Base-by-base conservation (phyloP, 306 rosid genomes). In the Acacia confusa region DNA sequence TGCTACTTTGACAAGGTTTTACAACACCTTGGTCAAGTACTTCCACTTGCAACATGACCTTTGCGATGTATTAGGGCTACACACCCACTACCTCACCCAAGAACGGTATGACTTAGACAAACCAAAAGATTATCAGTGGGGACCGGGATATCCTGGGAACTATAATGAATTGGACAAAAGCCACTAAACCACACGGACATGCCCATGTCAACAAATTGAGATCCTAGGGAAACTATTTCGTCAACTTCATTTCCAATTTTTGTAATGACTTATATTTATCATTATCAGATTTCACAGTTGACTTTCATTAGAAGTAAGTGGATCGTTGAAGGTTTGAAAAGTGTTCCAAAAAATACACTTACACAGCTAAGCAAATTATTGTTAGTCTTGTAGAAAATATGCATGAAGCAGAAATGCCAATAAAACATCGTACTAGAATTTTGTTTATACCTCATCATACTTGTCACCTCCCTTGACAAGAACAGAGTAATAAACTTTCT, bases 391-490 rank as follows among this genome's bases (percentile, higher is more conserved):
- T 65, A 20, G 32, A 19, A 52, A 43, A 32, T 43, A 78, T 71
- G 50, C 22, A 68, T 55, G 55, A 36, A 41, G 44, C 25, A 76
- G 61, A 50, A 74, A 68, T 43, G 10, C 50, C 36, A 52, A 69
- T 71, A 67, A 68, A 53, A 36, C 55, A 76, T 0, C 24, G 24
- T 76, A 50, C 50, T 25, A 34, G 67, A 27, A 30, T 43, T 65
- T 57, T 76, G 50, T 69, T 41, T 78, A 30, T 91, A 91, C 95
- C 95, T 91, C 95, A 58, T 91, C 95, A 45, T 85, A 81, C 83
- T 83, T 89, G 77, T 89, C 90, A 30, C 90, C 91, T 74, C 95
- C 95, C 90, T 91, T 91, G 85, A 91, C 88, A 71, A 91, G 87
- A 86, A 91, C 95, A 78, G 95, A 89, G 78, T 60, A 91, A 70